Base-by-base conservation (phyloP, 2,329 filamentous ascomycete genomes). In the Fonsecaea erecta region DNA sequence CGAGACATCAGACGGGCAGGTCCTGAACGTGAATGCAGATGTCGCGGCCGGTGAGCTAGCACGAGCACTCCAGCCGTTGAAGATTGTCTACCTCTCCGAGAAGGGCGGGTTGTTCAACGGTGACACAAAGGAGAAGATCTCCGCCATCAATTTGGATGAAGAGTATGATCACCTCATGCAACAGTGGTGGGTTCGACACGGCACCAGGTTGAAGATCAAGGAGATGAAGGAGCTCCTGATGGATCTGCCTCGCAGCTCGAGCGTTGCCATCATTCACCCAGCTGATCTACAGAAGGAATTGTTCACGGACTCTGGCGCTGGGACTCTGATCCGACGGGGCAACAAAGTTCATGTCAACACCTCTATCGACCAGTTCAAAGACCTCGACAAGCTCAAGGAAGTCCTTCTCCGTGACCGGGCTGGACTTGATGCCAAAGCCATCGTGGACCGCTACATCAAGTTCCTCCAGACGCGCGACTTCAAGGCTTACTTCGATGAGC, bases 71-170 rank as follows among this genome's bases (percentile, higher is more conserved):
- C 89, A 98, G 79, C 95, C 95, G 28, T 82, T 98, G 74, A 99
- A 99, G 87, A 94, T 98, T 67, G 93, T 99, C 66, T 99, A 97
- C 77, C 85, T 98, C n/a, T 96, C 93, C 4, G 95, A 99, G 82
- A 98, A 98, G 85, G 95, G 95, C 56, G 95, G 94, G 7, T 82
- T 99, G 35, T 96, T 97, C 80, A 92, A 98, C 76, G 93, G 93
- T 65, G 91, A 96, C 69, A 91, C 89, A n/a, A 90, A 90, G 65
- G 90, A 94, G 82, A 96, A 97, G 82, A 98, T 98, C 75, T 97
- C 94, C 5, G 91, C 90, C 65, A 98, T 98, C 80, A 98, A 98
- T 81, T 84, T 99, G 64, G 95, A 99, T 75, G 93, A 96, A 79
- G 95, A 99, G 80, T 98, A 91, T 74, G 92, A 96, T 65, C 85